Conservation (phyloP, 257 asterid genomes). For the Coffea canephora region DNA sequence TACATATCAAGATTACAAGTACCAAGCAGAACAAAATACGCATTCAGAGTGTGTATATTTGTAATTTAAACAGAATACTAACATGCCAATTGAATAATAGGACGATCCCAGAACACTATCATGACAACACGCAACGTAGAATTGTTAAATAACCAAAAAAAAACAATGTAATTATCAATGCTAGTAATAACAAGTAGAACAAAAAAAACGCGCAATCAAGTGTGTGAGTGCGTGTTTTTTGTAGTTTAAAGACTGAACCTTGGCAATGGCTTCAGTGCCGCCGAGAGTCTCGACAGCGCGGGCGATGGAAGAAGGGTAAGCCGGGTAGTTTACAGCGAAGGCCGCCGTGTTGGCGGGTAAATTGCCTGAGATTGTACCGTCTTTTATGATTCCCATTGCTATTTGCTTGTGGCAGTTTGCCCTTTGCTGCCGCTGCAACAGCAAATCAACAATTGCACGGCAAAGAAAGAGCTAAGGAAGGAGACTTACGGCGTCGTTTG, state of each 20-base stretch:
- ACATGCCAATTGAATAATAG: neutral
- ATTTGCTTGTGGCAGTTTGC: neutral
- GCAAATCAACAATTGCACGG: too few species aligned
- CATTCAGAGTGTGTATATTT: neutral
- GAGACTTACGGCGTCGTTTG: too few species aligned
- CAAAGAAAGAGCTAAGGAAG: too few species aligned
- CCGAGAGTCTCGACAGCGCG: slow-evolving; percentile 91
- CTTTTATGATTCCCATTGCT: slow-evolving; percentile 63
- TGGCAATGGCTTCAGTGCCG: slow-evolving; percentile 60
- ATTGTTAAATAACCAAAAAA: neutral
- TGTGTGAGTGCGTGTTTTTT: neutral
- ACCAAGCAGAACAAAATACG: neutral
- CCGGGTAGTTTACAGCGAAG: slow-evolving; percentile 84
- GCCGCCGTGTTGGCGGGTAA: slow-evolving; percentile 41
- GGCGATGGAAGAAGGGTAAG: slow-evolving; percentile 76
- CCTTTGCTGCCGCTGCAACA: too few species aligned
- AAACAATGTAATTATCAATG: neutral
- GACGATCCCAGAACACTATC: neutral
- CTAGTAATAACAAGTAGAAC: neutral
- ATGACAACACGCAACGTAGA: neutral
- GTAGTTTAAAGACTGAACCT: slow-evolving; percentile 37
- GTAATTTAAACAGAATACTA: too few species aligned
- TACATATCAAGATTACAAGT: neutral
- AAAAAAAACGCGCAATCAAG: neutral
- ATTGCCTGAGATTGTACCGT: slow-evolving; percentile 69